Percentiles rank a stretch among this genome's conserved stretches.
These are phyloP conservation scores for Beta macrorhiza DNA, from an alignment of 179 eudicot species.

Conservation along the genomic window DNA sequence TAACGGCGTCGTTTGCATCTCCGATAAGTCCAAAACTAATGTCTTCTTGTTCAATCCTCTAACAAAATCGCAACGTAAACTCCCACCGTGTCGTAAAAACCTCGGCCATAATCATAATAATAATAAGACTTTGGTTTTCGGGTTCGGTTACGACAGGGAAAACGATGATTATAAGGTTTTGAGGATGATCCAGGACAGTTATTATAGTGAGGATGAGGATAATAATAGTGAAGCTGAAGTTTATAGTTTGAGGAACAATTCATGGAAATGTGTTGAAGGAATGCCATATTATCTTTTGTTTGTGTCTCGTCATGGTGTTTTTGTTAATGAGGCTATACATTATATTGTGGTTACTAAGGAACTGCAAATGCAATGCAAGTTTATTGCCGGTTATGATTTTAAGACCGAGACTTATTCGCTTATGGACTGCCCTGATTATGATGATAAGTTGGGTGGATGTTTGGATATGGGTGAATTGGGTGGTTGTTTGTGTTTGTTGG, in stretches of 20 bases:
- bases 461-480: conserved; percentile 19
- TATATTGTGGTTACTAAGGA: conserved; percentile 4
- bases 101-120: not conserved
- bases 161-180: conserved; percentile 21
- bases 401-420: conserved; percentile 5
- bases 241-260: conserved; percentile 7
- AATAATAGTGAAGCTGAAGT: conserved; percentile 1
- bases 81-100: not conserved
- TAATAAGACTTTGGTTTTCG: conserved; percentile 6
- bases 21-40: not conserved
- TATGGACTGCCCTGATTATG: conserved; percentile 15
- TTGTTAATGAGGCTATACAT: conserved; percentile 15
- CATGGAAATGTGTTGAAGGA: conserved; percentile 16
- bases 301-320: conserved; percentile 10
- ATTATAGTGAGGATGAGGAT: not conserved
- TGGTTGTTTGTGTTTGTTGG: conserved; percentile 24
- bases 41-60: conserved; percentile 9
- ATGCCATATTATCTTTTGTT: conserved; percentile 9
- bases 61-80: not conserved
- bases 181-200: not conserved
- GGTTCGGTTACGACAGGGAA: conserved; percentile 8
- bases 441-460: conserved; percentile 2
- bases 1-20: conserved; percentile 9
- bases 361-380: not conserved
- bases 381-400: conserved; percentile 12